Evolutionary conservation across 805 yeast genomes (phyloP), one percentile per base, ranked within the genome.

Genomic region (Yarrowia keelungensis): DNA sequence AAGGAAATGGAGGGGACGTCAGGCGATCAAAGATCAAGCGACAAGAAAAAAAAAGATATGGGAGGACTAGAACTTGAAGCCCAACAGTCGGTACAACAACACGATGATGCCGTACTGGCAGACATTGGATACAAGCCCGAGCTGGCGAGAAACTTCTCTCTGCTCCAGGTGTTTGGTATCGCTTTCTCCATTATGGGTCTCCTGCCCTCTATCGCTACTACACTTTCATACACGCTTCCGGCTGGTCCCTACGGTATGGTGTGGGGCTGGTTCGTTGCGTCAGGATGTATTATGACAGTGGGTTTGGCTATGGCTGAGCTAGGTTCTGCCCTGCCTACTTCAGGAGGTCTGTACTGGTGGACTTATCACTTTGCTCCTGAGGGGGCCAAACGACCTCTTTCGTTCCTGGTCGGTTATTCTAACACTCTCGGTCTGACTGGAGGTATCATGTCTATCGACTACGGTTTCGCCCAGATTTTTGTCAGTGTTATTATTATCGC

Each of bases 81-180:
- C 42, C 65, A 59, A 11, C 42, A 35, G 14, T 59, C 65, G n/a
- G 42, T 45, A 19, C 51, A 36, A n/a, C 51, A 43, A 11, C 65
- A 45, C 16, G 65, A 59, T 45, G 51, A 59, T 2, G 65, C 65
- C n/a, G 65, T 77, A 42, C 74, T 78, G 53, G 74, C 73, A 70
- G 85, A 86, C 71, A 84, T 89, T n/a, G 93, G 93, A 12, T 89
- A 89, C 76, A 87, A 87, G 74, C 89, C 87, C 74, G 92, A 89
- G 74, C 79, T 89, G 66, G 81, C 81, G 53, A 83, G 93, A 76
- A 82, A 82, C 47, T 89, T 87, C 74, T 81, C 87, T 1, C 83
- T 89, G 1, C 69, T 86, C 45, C 89, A 87, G 76, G 87, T 87
- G 32, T 89, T 89, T 74, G 91, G 90, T 67, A 85, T 88, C 69